Conservation (phyloP, 139 green algal genomes). For the Auxenochlorella protothecoides region DNA sequence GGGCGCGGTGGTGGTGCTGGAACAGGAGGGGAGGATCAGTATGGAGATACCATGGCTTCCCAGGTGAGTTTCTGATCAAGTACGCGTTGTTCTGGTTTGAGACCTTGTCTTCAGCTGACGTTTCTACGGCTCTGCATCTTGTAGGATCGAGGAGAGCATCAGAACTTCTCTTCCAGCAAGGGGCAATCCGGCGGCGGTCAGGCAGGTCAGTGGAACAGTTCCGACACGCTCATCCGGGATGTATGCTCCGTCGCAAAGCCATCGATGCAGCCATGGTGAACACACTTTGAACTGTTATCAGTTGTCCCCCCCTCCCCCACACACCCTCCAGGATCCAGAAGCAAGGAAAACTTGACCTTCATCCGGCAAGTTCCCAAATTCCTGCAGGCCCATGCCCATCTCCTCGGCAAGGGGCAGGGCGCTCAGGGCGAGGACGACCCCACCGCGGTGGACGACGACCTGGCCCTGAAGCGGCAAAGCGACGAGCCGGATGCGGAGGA, state of each 20-base stretch:
- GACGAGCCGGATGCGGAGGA: conserved; percentile 20
- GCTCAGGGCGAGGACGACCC: conserved; percentile 11
- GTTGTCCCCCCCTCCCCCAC: no score
- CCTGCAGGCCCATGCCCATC: conserved; percentile 57
- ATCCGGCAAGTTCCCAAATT: conserved; percentile 61
- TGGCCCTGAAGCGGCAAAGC: conserved; percentile 9
- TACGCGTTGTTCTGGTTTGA: no score
- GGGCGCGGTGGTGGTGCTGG: conserved; percentile 9
- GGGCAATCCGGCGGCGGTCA: conserved; percentile 17
- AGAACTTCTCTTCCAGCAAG: no score
- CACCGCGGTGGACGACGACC: neutral
- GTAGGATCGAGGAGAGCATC: no score
- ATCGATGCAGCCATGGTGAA: no score
- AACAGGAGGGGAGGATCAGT: conserved; percentile 46
- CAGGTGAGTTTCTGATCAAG: conserved; percentile 4
- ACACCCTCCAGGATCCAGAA: conserved; percentile 1
- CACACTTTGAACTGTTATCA: no score
- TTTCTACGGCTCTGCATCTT: no score
- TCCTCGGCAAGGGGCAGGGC: conserved; percentile 29
- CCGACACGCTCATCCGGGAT: neutral
- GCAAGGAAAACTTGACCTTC: conserved; percentile 34
- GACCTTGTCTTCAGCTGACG: no score
- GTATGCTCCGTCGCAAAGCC: no score
- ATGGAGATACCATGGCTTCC: conserved; percentile 31
- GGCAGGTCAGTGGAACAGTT: conserved; percentile 5